phyloP scores from a whole-genome alignment of 1,284 basidiomycete genomes.

The Vanrija humicola region DNA sequence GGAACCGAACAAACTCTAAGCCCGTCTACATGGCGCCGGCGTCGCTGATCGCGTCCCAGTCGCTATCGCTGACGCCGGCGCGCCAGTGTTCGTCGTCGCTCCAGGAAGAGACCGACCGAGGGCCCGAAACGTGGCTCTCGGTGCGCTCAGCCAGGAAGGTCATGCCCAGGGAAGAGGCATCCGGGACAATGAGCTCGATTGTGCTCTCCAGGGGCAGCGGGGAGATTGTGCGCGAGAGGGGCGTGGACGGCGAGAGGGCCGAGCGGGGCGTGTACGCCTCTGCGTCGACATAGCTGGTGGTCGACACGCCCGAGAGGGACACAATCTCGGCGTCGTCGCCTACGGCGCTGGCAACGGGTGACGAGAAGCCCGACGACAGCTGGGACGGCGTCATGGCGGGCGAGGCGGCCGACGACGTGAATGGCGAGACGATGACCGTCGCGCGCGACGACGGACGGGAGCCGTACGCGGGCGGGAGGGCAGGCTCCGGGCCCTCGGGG shows the following conservation, averaged over 20 bases:
- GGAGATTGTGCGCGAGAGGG: background rate
- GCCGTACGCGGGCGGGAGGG: no score
- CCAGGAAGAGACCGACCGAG: constrained; percentile 7
- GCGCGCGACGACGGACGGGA: background rate
- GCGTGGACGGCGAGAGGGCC: background rate
- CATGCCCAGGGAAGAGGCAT: no score
- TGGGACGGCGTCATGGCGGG: background rate
- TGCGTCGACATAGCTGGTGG: constrained; percentile 12
- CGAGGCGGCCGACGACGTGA: constrained; percentile 1
- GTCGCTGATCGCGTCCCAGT: constrained; percentile 14
- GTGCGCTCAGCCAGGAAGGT: background rate
- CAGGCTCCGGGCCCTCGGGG: no score
- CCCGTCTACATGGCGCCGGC: background rate
- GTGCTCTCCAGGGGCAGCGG: background rate
- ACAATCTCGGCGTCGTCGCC: constrained; percentile 11
- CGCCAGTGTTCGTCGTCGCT: constrained; percentile 13
- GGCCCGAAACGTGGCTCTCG: background rate
- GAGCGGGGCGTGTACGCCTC: constrained; percentile 18
- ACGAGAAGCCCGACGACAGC: background rate
- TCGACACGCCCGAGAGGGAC: constrained; percentile 8
- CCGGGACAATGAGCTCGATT: no score
- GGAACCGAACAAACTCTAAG: no score
- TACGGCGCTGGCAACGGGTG: background rate
- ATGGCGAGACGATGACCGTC: background rate
- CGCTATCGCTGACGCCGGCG: constrained; percentile 9